These are phyloP conservation scores for Neurospora sp. DNA, from an alignment of 495 filamentous ascomycete genomes.

Conservation along the genomic window DNA sequence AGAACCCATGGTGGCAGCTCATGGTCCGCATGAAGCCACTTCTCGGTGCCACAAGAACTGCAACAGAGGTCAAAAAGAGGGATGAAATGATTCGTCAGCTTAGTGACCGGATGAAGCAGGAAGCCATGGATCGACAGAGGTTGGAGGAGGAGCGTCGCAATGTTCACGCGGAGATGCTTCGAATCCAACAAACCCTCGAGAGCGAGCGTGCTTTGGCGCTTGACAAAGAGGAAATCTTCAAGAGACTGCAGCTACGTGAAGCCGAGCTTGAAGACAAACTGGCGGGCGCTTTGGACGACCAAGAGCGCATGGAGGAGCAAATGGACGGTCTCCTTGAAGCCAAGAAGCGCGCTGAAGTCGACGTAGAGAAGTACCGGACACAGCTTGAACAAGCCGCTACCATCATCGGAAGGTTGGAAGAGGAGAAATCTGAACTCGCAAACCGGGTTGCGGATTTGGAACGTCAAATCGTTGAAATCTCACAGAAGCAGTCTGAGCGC, in stretches of 20 bases:
- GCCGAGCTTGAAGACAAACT: conserved; percentile 86
- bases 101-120: conserved; percentile 70
- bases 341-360: conserved; percentile 80
- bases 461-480: conserved; percentile 53
- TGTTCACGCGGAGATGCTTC: conserved; percentile 74
- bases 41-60: conserved; percentile 79
- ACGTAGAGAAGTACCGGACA: conserved; percentile 64
- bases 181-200: conserved; percentile 85
- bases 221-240: conserved; percentile 98
- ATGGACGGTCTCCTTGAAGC: conserved; percentile 81
- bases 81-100: conserved; percentile 88
- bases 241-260: conserved; percentile 80
- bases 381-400: conserved; percentile 87
- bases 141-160: conserved; percentile 89
- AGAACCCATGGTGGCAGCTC: conserved; percentile 94
- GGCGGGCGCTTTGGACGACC: conserved; percentile 85
- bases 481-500: conserved; percentile 55
- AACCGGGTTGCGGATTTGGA: conserved; percentile 59
- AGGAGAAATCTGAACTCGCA: conserved; percentile 68
- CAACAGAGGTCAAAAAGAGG: conserved; percentile 82
- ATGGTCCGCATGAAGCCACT: conserved; percentile 95
- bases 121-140: conserved; percentile 62
- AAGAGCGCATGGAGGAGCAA: conserved; percentile 87
- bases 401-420: conserved; percentile 74
- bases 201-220: conserved; percentile 89